A percentile compares a stretch with the other conserved stretches of the same genome.
These are phyloP conservation scores for Boletus rufocinnamomeus DNA, from an alignment of 768 basidiomycete species.

Conservation along the genomic window DNA sequence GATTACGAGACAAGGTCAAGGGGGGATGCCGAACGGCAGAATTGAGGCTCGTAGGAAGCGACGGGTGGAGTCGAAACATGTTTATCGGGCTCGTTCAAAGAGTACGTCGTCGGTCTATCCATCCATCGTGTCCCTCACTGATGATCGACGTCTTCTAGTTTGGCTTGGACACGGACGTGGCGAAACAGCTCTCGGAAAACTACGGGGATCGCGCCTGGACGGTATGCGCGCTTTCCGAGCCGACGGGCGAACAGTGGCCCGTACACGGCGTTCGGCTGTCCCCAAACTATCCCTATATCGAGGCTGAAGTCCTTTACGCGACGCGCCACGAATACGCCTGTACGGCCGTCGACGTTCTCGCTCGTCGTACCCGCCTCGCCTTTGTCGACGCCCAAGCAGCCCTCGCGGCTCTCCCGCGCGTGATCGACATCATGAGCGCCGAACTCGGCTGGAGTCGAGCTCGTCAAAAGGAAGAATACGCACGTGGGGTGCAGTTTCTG, in stretches of 20 bases:
- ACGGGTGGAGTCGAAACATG: constrained; percentile 95
- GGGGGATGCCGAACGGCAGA: constrained; percentile 76
- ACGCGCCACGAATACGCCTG: constrained; percentile 88
- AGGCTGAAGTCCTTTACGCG: constrained; percentile 92
- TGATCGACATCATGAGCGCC: constrained; percentile 88
- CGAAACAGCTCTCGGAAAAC: constrained; percentile 88
- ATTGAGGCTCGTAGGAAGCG: constrained; percentile 85
- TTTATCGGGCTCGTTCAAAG: constrained; percentile 94
- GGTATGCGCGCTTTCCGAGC: constrained; percentile 76
- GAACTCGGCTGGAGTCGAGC: constrained; percentile 77
- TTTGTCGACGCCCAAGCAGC: constrained; percentile 92
- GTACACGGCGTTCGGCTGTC: constrained; percentile 76
- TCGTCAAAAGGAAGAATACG: constrained; percentile 61
- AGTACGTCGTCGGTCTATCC: constrained; percentile 41
- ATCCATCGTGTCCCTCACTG: neutral
- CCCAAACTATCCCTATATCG: constrained; percentile 81
- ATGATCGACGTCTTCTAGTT: constrained; percentile 51
- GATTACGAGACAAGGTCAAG: constrained; percentile 53
- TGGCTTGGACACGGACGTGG: constrained; percentile 88
- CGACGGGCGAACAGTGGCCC: constrained; percentile 83
- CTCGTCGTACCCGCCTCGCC: constrained; percentile 87
- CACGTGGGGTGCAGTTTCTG: constrained; percentile 63
- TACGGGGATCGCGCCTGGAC: constrained; percentile 98
- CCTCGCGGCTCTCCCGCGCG: constrained; percentile 77
- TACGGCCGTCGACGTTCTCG: constrained; percentile 91